Evolutionary conservation across 148 eudicot genomes (phyloP), one percentile per base, ranked within the genome.

Genomic region (Rheum nobile): DNA sequence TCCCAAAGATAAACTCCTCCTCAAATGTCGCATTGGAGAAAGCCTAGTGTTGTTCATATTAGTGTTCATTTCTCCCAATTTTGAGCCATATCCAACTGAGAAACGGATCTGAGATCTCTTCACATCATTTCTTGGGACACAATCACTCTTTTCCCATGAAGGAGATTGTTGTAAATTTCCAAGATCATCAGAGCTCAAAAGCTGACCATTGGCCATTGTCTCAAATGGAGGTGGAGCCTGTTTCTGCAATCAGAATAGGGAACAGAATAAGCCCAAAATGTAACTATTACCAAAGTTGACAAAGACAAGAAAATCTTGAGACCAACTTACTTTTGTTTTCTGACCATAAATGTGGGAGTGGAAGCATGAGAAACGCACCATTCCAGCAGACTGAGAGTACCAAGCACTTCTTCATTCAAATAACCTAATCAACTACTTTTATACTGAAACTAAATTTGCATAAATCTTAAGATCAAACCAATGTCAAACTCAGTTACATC

Each of bases 321-420:
- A 34, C 29, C 67, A 22, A 74, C 88, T 77, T 79, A 89, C 98
- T 90, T 95, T 95, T 52, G 87, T 84, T 83, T 88, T 94, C 55
- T 77, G 75, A 74, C 82, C 76, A 61, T 77, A 83, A 75, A 77
- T 75, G 61, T 79, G 87, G 74, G 88, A 71, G 55, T 83, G 79
- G 79, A 95, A 88, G 90, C 91, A 91, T 14, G 96, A 87, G 86
- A 89, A 88, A 74, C 86, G 88, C 77, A 89, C 88, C 96, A 91
- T 95, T 76, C 39, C 77, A 55, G 11, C 29, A 44, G 48, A 74
- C 48, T 74, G 38, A 65, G 63, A 68, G 68, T 74, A 74, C 80
- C 37, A 37, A 67, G 70, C 54, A 46, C 67, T 79, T 71, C 37
- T 71, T 61, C 77, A 74, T 76, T 77, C 85, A 82, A 81, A 75